Conservation (phyloP, 345 rosid genomes). For the Populus simonii region DNA sequence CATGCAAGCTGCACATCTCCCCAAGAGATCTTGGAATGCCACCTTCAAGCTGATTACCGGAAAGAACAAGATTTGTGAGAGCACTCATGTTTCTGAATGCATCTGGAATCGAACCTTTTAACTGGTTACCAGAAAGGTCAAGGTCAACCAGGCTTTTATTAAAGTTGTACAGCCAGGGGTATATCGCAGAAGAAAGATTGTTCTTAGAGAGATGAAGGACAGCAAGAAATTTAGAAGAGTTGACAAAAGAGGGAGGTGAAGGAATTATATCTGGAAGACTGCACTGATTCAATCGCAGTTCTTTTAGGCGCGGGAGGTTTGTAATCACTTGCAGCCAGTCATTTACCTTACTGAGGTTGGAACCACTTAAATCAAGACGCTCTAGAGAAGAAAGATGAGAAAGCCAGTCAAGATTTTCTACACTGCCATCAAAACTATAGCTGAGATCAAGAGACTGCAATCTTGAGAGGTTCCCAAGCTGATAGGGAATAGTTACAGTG, state of each 20-base stretch:
- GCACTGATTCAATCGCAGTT: conserved; percentile 4
- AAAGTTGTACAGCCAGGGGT: conserved; percentile 15
- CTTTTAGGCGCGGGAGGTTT: conserved; percentile 11
- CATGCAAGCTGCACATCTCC: conserved; percentile 13
- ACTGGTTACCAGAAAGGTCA: background rate
- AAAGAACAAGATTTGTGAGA: background rate
- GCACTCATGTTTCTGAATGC: background rate
- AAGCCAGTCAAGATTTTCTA: conserved; percentile 29
- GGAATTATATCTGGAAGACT: background rate
- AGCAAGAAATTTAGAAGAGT: conserved; percentile 3
- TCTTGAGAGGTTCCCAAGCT: conserved; percentile 39
- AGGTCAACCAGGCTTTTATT: conserved; percentile 10
- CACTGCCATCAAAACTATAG: background rate
- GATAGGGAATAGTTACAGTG: conserved; percentile 31
- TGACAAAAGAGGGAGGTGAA: background rate
- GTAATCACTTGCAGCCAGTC: conserved; percentile 18
- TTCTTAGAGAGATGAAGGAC: conserved; percentile 3
- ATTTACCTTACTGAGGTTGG: conserved; percentile 1
- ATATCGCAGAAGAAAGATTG: conserved; percentile 6
- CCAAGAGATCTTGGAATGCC: conserved; percentile 17
- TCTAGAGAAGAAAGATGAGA: conserved; percentile 16
- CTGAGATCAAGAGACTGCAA: conserved; percentile 42
- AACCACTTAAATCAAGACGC: conserved; percentile 2
- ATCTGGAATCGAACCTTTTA: conserved; percentile 9
- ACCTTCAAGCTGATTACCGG: background rate